phyloP scores from a whole-genome alignment of 1,284 basidiomycete genomes.

The Malassezia vespertilionis region DNA sequence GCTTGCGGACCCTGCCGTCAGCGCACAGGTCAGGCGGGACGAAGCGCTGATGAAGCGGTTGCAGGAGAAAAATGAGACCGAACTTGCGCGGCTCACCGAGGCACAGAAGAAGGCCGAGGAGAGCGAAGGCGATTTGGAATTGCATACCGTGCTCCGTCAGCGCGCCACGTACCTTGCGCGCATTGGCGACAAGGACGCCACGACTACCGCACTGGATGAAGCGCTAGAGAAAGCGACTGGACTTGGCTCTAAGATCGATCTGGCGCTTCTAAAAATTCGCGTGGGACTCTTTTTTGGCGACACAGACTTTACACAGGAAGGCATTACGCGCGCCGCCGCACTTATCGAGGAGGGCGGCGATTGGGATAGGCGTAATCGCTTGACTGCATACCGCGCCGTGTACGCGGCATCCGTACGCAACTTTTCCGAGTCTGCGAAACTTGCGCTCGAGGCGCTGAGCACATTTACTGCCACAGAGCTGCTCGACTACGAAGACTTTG shows the following conservation, averaged over 20 bases:
- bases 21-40: slow-evolving; percentile 50
- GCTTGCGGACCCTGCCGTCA: slow-evolving; percentile 38
- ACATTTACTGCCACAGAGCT: slow-evolving; percentile 91
- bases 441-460: slow-evolving; percentile 77
- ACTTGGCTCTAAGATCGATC: slow-evolving; percentile 82
- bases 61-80: slow-evolving; percentile 64
- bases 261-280: slow-evolving; percentile 74
- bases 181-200: slow-evolving; percentile 72
- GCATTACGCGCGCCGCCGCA: slow-evolving; percentile 70
- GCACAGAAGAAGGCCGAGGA: slow-evolving; percentile 74
- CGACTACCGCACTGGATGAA: slow-evolving; percentile 64
- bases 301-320: slow-evolving; percentile 60
- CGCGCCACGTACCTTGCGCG: slow-evolving; percentile 73
- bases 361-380: slow-evolving; percentile 89
- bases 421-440: slow-evolving; percentile 54
- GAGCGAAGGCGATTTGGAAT: slow-evolving; percentile 85
- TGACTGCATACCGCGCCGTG: slow-evolving; percentile 88
- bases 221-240: slow-evolving; percentile 87
- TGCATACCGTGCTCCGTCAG: slow-evolving; percentile 74
- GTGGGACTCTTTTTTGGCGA: slow-evolving; percentile 87
- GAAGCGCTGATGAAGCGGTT: slow-evolving; percentile 58
- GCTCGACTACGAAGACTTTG: slow-evolving; percentile 80
- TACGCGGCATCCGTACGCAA: slow-evolving; percentile 72
- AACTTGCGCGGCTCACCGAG: slow-evolving; percentile 67
- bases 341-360: slow-evolving; percentile 91